phyloP scores from a whole-genome alignment of 441 rosid genomes.

The Populus hybrid region DNA sequence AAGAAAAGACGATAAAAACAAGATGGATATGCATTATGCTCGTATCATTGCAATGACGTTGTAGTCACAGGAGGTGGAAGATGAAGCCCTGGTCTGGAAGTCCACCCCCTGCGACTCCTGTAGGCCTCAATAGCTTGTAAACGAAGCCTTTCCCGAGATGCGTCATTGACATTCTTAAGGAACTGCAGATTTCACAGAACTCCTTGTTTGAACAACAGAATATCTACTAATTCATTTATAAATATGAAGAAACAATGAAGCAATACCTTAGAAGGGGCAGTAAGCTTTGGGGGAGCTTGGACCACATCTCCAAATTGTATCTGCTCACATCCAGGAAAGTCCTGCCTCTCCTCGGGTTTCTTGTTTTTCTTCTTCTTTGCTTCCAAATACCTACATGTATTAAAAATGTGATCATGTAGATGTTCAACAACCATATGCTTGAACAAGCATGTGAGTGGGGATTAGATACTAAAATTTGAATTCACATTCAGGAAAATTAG shows the following conservation, averaged over 20 bases:
- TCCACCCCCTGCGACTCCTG: constrained; percentile 70
- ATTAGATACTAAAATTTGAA: background rate
- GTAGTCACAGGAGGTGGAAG: constrained; percentile 37
- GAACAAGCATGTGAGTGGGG: background rate
- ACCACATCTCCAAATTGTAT: constrained; percentile 82
- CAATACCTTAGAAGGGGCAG: constrained; percentile 59
- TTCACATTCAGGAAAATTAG: background rate
- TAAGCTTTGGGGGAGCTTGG: constrained; percentile 75
- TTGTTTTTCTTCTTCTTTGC: constrained; percentile 54
- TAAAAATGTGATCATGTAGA: background rate
- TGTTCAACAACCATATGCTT: background rate
- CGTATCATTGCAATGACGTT: constrained; percentile 7
- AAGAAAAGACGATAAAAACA: background rate
- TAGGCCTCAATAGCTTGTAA: constrained; percentile 73
- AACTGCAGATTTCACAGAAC: constrained; percentile 35
- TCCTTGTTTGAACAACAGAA: background rate
- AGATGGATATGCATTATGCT: background rate
- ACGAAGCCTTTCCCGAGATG: constrained; percentile 65
- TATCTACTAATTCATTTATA: background rate
- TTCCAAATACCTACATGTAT: constrained; percentile 56
- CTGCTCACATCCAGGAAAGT: constrained; percentile 65
- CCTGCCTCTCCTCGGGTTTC: constrained; percentile 38
- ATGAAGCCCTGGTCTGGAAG: constrained; percentile 58
- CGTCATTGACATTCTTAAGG: constrained; percentile 38
- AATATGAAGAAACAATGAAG: background rate